Base-by-base conservation (phyloP, 192 early-diverging fungal species). In the Backusella tuberculispora region DNA sequence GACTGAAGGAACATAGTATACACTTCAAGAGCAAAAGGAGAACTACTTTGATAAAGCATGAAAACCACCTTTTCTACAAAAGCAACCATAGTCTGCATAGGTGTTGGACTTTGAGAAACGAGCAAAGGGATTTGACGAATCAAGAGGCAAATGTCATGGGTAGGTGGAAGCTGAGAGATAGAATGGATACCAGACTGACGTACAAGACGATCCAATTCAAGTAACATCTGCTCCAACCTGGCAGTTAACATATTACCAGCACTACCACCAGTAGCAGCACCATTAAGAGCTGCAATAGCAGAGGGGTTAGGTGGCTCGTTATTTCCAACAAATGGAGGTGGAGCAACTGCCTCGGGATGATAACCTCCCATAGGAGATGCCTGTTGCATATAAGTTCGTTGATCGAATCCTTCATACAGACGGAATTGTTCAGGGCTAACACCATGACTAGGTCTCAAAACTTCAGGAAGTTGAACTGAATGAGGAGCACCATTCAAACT, bases 1-100 rank as follows among this genome's bases (percentile, higher is more conserved):
- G 90, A 85, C 65, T 92, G 90, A 71, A 99, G 84, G 6, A 98
- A 78, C 21, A 88, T 76, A 6, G 92, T 90, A 79, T 96, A 98
- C 21, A 94, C 80, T 56, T 97, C 96, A 9, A 94, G 89, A 6
- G 91, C 87, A 26, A 98, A 83, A 0, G 78, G 71, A 41, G 88
- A 85, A 34, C 92, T 91, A 50, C 88, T 88, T 44, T 89, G 86
- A 85, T 94, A 99, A 68, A 98, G 74, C 38, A 92, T 78, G 76
- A 90, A 85, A 17, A 99, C 91, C 67, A 96, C 85, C 74, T 94
- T 94, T 83, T 98, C 93, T 1, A 92, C 89, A 83, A 96, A 93
- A 38, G 92, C 84, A 76, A 96, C 79, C 34, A 89, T 88, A n/a
- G 89, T 88, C n/a, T 93, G 92, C 47, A 94, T 93, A 1, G 87